Evolutionary conservation across 345 rosid genomes (phyloP).

Genomic region (Microcos paniculata): DNA sequence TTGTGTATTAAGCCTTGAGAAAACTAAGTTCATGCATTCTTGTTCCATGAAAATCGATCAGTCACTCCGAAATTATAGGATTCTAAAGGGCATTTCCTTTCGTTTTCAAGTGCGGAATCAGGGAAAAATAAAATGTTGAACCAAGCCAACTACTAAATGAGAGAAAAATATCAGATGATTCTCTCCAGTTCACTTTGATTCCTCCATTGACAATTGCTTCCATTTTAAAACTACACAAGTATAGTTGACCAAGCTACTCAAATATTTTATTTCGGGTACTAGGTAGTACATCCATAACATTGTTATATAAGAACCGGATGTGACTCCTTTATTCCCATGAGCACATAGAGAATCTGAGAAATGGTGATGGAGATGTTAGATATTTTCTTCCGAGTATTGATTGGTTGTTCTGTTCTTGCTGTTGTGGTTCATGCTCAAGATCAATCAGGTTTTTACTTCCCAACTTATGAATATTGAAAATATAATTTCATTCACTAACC

Average conservation of each 20-base stretch:
- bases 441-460: conserved; percentile 1
- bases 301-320: neutral
- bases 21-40: no score
- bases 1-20: no score
- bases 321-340: neutral
- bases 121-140: neutral
- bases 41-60: no score
- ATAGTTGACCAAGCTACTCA: neutral
- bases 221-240: neutral
- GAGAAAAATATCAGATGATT: neutral
- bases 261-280: neutral
- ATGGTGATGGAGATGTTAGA: neutral
- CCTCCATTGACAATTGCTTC: neutral
- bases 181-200: neutral
- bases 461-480: neutral
- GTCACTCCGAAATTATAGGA: no score
- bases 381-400: neutral
- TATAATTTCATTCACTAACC: neutral
- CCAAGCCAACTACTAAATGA: neutral
- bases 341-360: neutral
- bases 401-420: neutral
- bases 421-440: conserved; percentile 7
- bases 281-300: neutral
- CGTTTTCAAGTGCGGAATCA: no score
- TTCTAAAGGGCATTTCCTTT: no score